Evolutionary conservation across 768 basidiomycete genomes (phyloP), one percentile per base, ranked within the genome.

Genomic region (Leccinum variicolor): DNA sequence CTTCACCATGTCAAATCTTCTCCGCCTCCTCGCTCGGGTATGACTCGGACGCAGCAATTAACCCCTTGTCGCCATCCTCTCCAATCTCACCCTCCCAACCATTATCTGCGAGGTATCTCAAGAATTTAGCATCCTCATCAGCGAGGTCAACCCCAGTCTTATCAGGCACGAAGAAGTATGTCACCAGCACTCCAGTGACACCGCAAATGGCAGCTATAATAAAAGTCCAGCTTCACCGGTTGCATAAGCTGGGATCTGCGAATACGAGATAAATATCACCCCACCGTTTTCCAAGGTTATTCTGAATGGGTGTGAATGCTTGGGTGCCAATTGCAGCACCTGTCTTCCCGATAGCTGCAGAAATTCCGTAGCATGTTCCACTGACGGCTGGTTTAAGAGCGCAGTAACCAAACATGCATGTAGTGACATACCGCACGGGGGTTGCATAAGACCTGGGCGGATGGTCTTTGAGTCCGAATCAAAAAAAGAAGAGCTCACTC

Each of bases 261-360:
- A 15, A 52, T 26, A 19, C 17, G 13, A 51, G 31, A 50, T 15
- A 48, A 25, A 52, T 0, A 53, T 19, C 5, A 47, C 51, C 75
- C 47, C 63, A 82, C 82, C 77, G 80, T 65, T 86, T 83, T 14
- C 87, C 87, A n/a, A 87, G 80, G 65, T 86, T 78, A 54, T 74
- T 73, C 64, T 85, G 83, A 59, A 89, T 86, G 4, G 86, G 86
- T 3, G 84, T 86, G 67, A 87, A 87, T 1, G 80, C 84, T 64
- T 88, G 85, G 0, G 84, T 86, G 9, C 87, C 86, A 52, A 87
- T 57, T n/a, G 84, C 87, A 19, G 88, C 89, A 5, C 89, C 89
- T 3, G 84, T 76, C 64, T 88, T 89, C 9, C 86, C 86, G 7
- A 89, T 72, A 0, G 85, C 85, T 8, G 86, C 86, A 26, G 83